Evolutionary conservation across 257 asterid genomes (phyloP).

Genomic region (Cinchona pubescens): DNA sequence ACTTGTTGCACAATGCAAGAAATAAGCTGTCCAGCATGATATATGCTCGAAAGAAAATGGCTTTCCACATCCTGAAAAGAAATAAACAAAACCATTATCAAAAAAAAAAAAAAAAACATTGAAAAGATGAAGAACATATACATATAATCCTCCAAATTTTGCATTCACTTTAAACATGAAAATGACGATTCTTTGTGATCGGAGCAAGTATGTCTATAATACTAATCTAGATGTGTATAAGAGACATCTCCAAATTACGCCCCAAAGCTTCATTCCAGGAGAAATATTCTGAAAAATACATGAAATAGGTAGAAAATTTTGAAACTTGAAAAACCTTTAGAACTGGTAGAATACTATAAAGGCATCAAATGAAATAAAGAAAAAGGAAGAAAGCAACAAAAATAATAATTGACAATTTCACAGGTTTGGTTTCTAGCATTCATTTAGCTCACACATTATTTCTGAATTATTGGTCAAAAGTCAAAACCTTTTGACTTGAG

Average conservation of each 20-base stretch:
- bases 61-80: constrained; percentile 43
- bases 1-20: constrained; percentile 78
- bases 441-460: background rate
- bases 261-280: constrained; percentile 95
- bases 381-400: background rate
- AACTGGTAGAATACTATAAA: background rate
- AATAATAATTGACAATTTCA: constrained; percentile 3
- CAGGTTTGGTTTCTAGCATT: background rate
- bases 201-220: too few species aligned
- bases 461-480: background rate
- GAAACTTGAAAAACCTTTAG: background rate
- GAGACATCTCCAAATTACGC: too few species aligned
- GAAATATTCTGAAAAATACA: constrained; percentile 68
- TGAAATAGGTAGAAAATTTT: constrained; percentile 1
- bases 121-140: too few species aligned
- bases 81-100: constrained; percentile 15
- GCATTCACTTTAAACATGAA: background rate
- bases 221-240: too few species aligned
- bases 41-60: constrained; percentile 56
- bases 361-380: background rate
- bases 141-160: background rate
- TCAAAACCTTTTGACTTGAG: background rate
- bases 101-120: too few species aligned
- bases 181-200: too few species aligned
- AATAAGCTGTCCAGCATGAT: constrained; percentile 79